These are phyloP conservation scores for Teratosphaeria epicoccoides DNA, from an alignment of 2,329 filamentous ascomycete species.

Conservation along the genomic window DNA sequence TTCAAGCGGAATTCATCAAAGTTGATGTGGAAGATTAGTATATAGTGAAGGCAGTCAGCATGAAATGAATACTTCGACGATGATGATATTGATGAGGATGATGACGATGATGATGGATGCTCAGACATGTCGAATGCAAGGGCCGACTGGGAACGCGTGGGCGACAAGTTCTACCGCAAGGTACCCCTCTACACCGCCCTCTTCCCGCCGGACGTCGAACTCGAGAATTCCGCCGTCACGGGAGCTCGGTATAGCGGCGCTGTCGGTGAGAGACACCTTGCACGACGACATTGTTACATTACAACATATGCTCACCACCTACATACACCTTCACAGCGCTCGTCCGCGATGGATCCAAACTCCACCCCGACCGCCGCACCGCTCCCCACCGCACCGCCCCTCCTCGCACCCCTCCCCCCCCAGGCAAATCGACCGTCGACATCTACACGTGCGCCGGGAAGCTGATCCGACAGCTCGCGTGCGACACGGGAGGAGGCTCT, in stretches of 20 bases:
- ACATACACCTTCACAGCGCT: no score
- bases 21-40: no score
- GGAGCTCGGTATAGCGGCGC: slow-evolving; percentile 91
- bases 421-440: slow-evolving; percentile 78
- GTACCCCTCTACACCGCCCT: slow-evolving; percentile 84
- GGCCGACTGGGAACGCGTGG: slow-evolving; percentile 88
- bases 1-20: no score
- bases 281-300: no score
- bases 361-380: slow-evolving; percentile 66
- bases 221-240: slow-evolving; percentile 86
- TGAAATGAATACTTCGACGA: no score
- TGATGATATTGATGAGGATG: no score
- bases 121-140: slow-evolving; percentile 50
- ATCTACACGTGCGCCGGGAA: slow-evolving; percentile 90
- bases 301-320: no score
- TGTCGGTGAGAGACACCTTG: no score
- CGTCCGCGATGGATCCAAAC: slow-evolving; percentile 36
- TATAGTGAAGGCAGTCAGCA: no score
- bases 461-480: slow-evolving; percentile 53
- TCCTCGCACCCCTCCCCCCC: no score
- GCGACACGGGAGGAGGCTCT: slow-evolving; percentile 85
- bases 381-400: no score
- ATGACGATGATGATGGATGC: no score
- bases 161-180: slow-evolving; percentile 91
- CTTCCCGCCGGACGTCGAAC: slow-evolving; percentile 85